Conservation (phyloP, 345 rosid species). For the Pelargonium nanum region DNA sequence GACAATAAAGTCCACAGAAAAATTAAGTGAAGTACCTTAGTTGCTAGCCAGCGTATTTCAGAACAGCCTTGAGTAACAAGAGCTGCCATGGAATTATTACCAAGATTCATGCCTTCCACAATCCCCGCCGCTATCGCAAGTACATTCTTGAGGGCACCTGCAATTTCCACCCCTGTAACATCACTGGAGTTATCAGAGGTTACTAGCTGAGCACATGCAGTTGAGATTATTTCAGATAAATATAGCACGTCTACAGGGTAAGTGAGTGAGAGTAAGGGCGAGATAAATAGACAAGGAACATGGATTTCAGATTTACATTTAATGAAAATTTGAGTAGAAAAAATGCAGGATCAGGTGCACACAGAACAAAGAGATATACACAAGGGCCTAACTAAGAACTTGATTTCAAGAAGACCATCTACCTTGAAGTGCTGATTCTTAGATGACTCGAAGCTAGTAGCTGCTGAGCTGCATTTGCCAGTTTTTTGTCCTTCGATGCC, state of each 20-base stretch:
- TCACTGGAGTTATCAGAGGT: conserved; percentile 84
- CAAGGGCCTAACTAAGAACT: too few relatives aligned
- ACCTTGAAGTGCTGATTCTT: conserved; percentile 89
- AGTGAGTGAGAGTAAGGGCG: neutral
- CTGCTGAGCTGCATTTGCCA: conserved; percentile 74
- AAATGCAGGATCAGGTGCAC: neutral
- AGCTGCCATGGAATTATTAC: conserved; percentile 97
- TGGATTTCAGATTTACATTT: neutral
- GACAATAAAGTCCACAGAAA: neutral
- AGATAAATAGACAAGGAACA: neutral
- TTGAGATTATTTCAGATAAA: neutral
- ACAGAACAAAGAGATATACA: too few relatives aligned
- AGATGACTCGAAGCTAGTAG: conserved; percentile 70
- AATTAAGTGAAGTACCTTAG: conserved; percentile 42
- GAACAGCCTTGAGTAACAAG: conserved; percentile 93
- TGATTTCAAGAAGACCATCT: conserved; percentile 12
- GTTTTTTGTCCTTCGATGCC: conserved; percentile 75
- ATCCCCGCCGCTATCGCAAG: conserved; percentile 94
- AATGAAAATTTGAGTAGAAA: too few relatives aligned
- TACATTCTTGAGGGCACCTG: conserved; percentile 91
- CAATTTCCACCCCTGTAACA: conserved; percentile 94
- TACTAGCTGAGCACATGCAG: conserved; percentile 43
- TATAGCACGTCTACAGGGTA: neutral
- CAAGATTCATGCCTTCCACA: conserved; percentile 87
- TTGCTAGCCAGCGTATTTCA: conserved; percentile 90